Base-by-base conservation (phyloP, 148 eudicot species). In the Drosera capensis region DNA sequence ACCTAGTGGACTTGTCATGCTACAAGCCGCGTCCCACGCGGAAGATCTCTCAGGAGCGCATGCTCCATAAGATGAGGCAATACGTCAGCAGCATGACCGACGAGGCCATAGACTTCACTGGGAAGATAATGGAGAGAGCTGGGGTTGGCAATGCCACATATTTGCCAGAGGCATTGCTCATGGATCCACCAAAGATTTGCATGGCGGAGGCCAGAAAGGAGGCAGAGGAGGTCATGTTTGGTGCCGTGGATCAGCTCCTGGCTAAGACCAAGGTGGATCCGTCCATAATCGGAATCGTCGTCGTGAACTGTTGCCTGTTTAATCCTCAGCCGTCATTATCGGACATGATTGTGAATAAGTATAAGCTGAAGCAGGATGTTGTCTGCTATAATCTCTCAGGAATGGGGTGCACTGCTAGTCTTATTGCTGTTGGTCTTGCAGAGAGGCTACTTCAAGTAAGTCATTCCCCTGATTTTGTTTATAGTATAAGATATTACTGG, bases 401-500 rank as follows among this genome's bases (percentile, higher is more conserved):
- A 0, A 78, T 78, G 85, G 85, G 85, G 0, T 78, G 85, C 48
- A 66, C 68, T 2, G 80, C 85, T 0, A 80, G 85, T 0, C 77
- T 73, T 0, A 78, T 78, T 2, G 68, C 85, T 0, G 22, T 78
- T 1, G 77, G 73, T 56, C 67, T 78, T 14, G 85, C 80, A 0
- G 73, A 59, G 43, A 80, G 73, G 45, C 51, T 73, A 29, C n/a
- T n/a, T n/a, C n/a, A n/a, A n/a, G n/a, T n/a, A n/a, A n/a, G n/a
- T n/a, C n/a, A n/a, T n/a, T n/a, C n/a, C n/a, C n/a, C n/a, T n/a
- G n/a, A n/a, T n/a, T n/a, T n/a, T n/a, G n/a, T n/a, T n/a, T n/a
- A n/a, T n/a, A n/a, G n/a, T n/a, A n/a, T n/a, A n/a, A n/a, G n/a
- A n/a, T n/a, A n/a, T n/a, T n/a, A n/a, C n/a, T n/a, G n/a, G n/a